Base-by-base conservation (phyloP, 306 rosid genomes). In the Erythrophleum fordii region DNA sequence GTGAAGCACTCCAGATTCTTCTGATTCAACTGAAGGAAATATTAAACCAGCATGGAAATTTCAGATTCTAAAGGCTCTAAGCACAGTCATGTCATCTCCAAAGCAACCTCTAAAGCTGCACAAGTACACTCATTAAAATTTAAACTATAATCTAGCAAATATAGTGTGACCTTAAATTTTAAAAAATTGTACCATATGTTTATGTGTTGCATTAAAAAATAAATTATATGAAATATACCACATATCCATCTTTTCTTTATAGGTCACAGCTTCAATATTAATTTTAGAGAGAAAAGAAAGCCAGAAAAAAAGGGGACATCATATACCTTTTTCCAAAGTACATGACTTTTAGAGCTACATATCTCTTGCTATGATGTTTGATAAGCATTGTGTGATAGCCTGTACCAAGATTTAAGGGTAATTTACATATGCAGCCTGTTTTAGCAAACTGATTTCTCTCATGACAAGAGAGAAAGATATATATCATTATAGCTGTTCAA, bases 301-400 rank as follows among this genome's bases (percentile, higher is more conserved):
- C 18, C 59, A 34, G 55, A 82, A 45, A 53, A 73, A 29, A 71
- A 25, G 64, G 80, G 35, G 58, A 85, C 35, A 77, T 20, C 55
- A 28, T 37, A 59, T 92, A 95, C 98, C 98, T 92, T 81, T 80
- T 83, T 37, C 99, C 97, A 72, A 95, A 92, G 78, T 93, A 95
- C 97, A 93, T 90, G 68, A 95, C 85, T 85, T 90, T 92, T 56
- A 95, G 88, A 80, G 99, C 97, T 75, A 95, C 83, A 69, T 84
- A 90, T 95, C 99, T 92, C 93, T 83, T 95, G 86, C 80, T 61
- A 55, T 83, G 87, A 73, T 80, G 85, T 73, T 59, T 86, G 88
- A 88, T 76, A 46, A 62, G 83, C 79, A 82, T 82, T 34, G 82
- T 62, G 69, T 76, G 59, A 77, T 83, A 77, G 74, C 92, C 99